Base-by-base conservation (phyloP, 2,329 filamentous ascomycete species). In the Drechslerella stenobrocha region DNA sequence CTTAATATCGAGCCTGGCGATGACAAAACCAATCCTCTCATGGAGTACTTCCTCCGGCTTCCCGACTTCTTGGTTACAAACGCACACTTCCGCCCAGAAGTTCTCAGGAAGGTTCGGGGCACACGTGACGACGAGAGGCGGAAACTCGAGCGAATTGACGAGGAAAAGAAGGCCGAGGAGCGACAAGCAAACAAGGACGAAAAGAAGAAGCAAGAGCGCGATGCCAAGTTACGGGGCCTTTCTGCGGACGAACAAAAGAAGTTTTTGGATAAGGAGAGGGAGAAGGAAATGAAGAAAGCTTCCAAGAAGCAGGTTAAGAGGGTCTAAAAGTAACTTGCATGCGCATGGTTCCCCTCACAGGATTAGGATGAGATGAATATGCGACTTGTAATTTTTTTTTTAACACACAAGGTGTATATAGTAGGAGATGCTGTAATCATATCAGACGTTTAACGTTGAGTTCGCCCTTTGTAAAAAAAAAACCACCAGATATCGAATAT, bases 31-130 rank as follows among this genome's bases (percentile, higher is more conserved):
- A 75, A 87, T 18, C 86, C 89, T 23, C 78, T 97, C 67, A 90
- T 96, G 80, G 79, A 82, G 34, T 85, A 88, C 78, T 95, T 93
- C 80, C 77, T 96, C 56, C 87, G 89, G 70, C 79, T 96, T n/a
- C 83, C 90, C 37, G 93, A 98, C 76, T 80, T 83, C 72, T 87
- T 98, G 48, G 90, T 87, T 59, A 80, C 84, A 58, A 78, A 79
- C 23, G 91, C 84, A 8, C 91, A 89, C 77, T 96, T 96, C 85
- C 89, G 93, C 9, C 84, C 89, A 34, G 89, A 97, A 80, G 90
- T 96, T 30, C 79, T 87, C 76, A 89, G 89, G 77, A 95, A 95
- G 81, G 82, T 98, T 72, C 85, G 85, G 74, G 80, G 80, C 69
- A 86, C 86, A 30, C 90, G 93, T 70, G 92, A 97, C 42, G 86